Base-by-base conservation (phyloP, 2,329 filamentous ascomycete species). In the Sporothrix humicola region DNA sequence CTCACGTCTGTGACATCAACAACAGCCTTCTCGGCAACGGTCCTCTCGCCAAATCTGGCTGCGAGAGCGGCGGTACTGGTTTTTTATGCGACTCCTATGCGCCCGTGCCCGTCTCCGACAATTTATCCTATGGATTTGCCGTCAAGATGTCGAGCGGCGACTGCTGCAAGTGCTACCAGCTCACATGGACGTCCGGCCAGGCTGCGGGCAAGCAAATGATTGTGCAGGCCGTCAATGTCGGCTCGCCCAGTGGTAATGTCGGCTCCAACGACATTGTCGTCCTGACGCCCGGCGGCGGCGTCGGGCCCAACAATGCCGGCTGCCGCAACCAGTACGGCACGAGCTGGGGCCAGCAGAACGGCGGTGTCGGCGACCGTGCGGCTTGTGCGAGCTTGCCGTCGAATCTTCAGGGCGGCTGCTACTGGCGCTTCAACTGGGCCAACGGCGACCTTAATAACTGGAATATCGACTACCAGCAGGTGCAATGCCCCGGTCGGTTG, bases 371-470 rank as follows among this genome's bases (percentile, higher is more conserved):
- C 23, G 72, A 59, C 56, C 71, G 73, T 17, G 15, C 69, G 26
- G 74, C 71, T 15, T 78, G 77, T 59, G 76, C 73, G 42, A 69
- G n/a, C 17, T 59, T 78, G 26, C 77, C 77, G 17, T 23, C 58
- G 12, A 73, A 75, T 23, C 68, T 78, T 54, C 74, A 75, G 56
- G 76, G 73, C 5, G 77, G 77, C 65, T 78, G 77, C 56, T 77
- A 76, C 66, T 77, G 77, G 77, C 71, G 77, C 26, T 77, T 75
- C 68, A 78, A 78, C 63, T 78, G 77, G 77, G 77, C 77, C 6
- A 66, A 72, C 52, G 77, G 77, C 26, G 76, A 77, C 46, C 63
- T 78, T 31, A 76, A 76, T 59, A 74, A 73, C n/a, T 77, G 77
- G 75, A 66, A 73, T 20, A 69, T 77, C 26, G 72, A 73, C 42